Conservation (phyloP, 768 basidiomycete genomes). For the Butyriboletus loyo region DNA sequence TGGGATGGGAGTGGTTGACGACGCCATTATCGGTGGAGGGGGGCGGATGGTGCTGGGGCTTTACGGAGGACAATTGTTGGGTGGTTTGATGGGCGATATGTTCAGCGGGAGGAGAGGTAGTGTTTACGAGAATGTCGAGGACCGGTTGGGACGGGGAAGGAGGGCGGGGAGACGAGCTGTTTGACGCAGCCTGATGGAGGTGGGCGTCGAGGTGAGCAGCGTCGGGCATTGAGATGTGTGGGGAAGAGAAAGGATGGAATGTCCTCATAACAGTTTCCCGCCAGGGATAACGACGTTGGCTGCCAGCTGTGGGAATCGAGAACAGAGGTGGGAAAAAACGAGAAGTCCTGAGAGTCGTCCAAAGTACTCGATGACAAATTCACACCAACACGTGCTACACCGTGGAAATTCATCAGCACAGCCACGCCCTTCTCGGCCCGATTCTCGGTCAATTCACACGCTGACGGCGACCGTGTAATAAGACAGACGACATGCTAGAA, state of each 20-base stretch:
- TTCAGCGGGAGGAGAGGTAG: constrained; percentile 24
- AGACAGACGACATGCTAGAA: constrained; percentile 5
- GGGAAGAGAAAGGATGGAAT: constrained; percentile 42
- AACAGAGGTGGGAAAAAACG: constrained; percentile 47
- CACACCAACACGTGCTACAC: constrained; percentile 28
- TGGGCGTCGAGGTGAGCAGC: constrained; percentile 33
- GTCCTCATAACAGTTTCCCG: constrained; percentile 45
- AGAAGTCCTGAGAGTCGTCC: constrained; percentile 28
- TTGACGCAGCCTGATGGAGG: constrained; percentile 30
- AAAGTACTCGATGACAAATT: constrained; percentile 25
- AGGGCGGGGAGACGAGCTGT: constrained; percentile 48
- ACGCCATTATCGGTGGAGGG: constrained; percentile 26
- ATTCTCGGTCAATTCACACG: background rate
- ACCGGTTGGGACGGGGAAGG: constrained; percentile 40
- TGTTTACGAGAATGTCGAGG: constrained; percentile 38
- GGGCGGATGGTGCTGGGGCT: constrained; percentile 21
- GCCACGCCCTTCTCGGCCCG: background rate
- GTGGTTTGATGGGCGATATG: constrained; percentile 33
- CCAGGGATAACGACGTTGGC: constrained; percentile 36
- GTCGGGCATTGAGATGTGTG: constrained; percentile 42
- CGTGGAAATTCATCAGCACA: constrained; percentile 27
- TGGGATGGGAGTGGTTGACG: constrained; percentile 27
- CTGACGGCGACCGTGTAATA: background rate
- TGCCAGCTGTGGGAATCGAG: constrained; percentile 46
- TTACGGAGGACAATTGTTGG: constrained; percentile 30